These are phyloP conservation scores for Leccinum glutinopallens DNA, from an alignment of 1,284 basidiomycete species.

Conservation along the genomic window DNA sequence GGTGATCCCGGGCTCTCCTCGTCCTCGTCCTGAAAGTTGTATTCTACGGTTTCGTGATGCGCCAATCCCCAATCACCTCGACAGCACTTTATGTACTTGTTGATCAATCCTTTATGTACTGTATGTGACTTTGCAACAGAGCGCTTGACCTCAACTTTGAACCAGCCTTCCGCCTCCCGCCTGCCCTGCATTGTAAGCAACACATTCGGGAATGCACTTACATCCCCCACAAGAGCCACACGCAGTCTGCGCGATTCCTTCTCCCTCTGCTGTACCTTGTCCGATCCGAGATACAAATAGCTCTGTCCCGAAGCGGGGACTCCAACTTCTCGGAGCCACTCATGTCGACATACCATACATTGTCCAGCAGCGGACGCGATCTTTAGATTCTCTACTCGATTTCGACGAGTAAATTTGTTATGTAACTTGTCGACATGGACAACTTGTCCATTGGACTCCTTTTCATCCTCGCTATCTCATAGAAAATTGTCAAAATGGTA, in stretches of 20 bases:
- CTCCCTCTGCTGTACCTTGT: too few relatives aligned
- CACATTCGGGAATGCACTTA: not conserved
- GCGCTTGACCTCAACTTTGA: too few relatives aligned
- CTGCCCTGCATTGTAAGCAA: not conserved
- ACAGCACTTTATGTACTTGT: too few relatives aligned
- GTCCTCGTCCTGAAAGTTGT: not conserved
- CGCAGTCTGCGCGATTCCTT: too few relatives aligned
- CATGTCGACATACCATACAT: too few relatives aligned
- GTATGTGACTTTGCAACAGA: not conserved
- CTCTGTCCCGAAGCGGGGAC: too few relatives aligned
- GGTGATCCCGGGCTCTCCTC: not conserved
- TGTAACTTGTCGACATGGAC: slow-evolving; percentile 9
- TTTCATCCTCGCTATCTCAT: slow-evolving; percentile 4
- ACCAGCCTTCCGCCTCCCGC: not conserved
- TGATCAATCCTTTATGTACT: not conserved
- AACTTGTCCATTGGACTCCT: not conserved
- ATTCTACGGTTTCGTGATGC: too few relatives aligned
- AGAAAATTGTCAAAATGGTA: slow-evolving; percentile 22
- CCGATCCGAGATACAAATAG: too few relatives aligned
- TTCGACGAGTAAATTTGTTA: slow-evolving; percentile 22
- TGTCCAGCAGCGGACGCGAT: too few relatives aligned
- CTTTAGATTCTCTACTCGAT: not conserved
- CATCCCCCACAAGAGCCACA: not conserved
- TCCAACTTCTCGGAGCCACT: too few relatives aligned
- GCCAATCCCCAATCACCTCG: too few relatives aligned